Evolutionary conservation across 371 early-diverging fungal genomes (phyloP), one percentile per base, ranked within the genome.

Genomic region (Syncephalastrum contaminatum): DNA sequence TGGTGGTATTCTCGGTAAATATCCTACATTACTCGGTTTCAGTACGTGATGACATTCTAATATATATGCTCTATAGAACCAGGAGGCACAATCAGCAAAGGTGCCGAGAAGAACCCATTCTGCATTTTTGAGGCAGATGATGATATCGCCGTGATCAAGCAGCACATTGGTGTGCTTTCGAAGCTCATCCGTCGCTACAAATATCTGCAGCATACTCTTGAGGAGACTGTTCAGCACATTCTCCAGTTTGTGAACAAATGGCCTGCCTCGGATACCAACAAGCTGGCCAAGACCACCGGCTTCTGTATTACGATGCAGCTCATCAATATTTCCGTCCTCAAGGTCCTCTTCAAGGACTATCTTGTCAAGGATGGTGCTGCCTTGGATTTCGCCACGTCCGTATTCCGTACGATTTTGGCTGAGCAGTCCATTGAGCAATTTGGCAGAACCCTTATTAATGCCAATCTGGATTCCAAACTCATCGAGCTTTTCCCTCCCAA

Each of bases 141-240:
- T 69, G 82, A 87, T 63, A 66, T 80, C 62, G 77, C 80, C 53
- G 80, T 75, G 54, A 86, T 94, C 76, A 83, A 77, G 64, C 81
- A 85, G 59, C 83, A 90, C 60, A 90, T 91, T 51, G 89, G 88
- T 20, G 85, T 94, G 50, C 86, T 94, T 70, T 81, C 81, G 74
- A 89, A 89, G 75, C 80, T 95, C 53, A 90, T 91, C 64, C 91
- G 94, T 59, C 86, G 96, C 51, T 92, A 92, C 83, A 94, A 94
- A 80, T 96, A 95, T 70, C 82, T 96, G 63, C 89, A 90, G 80
- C 81, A 85, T 61, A 82, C 83, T 48, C 87, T 95, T 68, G 91
- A 93, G 67, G 94, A 94, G 47, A 89, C 92, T 50, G 67, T 91
- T 58, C 81, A 82, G 62, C 92, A 93, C 65, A 75, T 94, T 20